Conservation (phyloP, 31 red algal genomes). For the Odonthalia washingtoniensis region DNA sequence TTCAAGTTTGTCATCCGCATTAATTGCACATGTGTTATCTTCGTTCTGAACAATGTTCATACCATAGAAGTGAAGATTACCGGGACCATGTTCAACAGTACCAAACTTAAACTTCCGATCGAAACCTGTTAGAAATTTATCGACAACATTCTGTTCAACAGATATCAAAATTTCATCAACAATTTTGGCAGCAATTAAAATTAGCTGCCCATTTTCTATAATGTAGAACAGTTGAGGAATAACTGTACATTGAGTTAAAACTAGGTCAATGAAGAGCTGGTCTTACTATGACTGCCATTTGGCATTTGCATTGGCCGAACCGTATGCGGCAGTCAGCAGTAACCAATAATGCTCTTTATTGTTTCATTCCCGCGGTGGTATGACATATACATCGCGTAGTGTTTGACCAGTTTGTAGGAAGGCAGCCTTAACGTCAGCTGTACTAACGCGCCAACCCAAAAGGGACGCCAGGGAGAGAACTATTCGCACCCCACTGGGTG, state of each 20-base stretch:
- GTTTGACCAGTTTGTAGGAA: conserved; percentile 5
- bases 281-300: conserved; percentile 13
- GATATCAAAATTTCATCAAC: conserved; percentile 10
- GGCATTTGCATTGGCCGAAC: conserved; percentile 33
- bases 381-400: conserved; percentile 27
- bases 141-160: background rate
- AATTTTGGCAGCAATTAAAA: background rate
- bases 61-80: background rate
- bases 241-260: too few relatives aligned
- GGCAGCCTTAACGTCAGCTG: background rate
- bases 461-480: background rate
- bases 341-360: background rate
- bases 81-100: background rate
- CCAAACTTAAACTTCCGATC: background rate
- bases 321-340: conserved; percentile 23
- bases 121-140: background rate
- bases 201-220: background rate
- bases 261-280: too few relatives aligned
- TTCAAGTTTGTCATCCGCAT: background rate
- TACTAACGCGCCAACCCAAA: background rate
- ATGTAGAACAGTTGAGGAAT: conserved; percentile 16
- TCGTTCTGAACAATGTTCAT: background rate
- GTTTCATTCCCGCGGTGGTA: conserved; percentile 16
- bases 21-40: background rate
- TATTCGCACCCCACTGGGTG: background rate